Percentiles rank a stretch among this genome's conserved stretches.
These are phyloP conservation scores for Wickerhamomyces chaumierensis DNA, from an alignment of 805 yeast species.

Conservation along the genomic window DNA sequence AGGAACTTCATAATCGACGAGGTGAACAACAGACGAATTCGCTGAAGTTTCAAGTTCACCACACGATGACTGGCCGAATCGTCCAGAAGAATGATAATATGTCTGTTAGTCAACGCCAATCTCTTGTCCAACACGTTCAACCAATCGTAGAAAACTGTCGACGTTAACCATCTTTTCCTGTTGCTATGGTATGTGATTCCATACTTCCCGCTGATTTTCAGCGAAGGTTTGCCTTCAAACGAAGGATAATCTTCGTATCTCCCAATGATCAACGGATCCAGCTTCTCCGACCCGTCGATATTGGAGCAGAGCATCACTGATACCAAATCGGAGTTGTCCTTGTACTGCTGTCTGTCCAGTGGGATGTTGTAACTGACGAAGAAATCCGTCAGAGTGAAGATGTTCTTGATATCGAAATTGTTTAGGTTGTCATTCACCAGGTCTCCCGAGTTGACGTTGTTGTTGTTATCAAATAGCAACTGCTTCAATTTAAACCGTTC, in stretches of 20 bases:
- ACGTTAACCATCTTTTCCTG: constrained; percentile 51
- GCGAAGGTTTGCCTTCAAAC: constrained; percentile 26
- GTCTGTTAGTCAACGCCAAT: constrained; percentile 33
- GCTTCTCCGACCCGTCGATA: constrained; percentile 50
- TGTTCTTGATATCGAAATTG: constrained; percentile 33
- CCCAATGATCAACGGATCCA: constrained; percentile 51
- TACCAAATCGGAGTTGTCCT: constrained; percentile 28
- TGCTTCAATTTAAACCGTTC: constrained; percentile 39
- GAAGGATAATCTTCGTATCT: constrained; percentile 37
- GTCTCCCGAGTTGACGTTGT: constrained; percentile 50
- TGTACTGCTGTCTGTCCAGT: constrained; percentile 41
- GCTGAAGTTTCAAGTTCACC: constrained; percentile 36
- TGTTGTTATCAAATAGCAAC: constrained; percentile 33
- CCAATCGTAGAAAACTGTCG: constrained; percentile 54
- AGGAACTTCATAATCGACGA: constrained; percentile 29
- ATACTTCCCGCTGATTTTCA: constrained; percentile 38
- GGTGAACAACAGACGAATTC: constrained; percentile 28
- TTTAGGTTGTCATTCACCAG: constrained; percentile 44
- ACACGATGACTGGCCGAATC: constrained; percentile 55
- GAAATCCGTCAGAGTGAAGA: constrained; percentile 52
- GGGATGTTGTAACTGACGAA: constrained; percentile 50
- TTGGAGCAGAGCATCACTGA: constrained; percentile 56
- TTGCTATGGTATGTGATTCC: constrained; percentile 48
- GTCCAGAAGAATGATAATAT: constrained; percentile 44
- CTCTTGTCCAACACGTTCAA: constrained; percentile 48